phyloP scores from a whole-genome alignment of 2,329 filamentous ascomycete genomes.

The Fusarium anguioides region DNA sequence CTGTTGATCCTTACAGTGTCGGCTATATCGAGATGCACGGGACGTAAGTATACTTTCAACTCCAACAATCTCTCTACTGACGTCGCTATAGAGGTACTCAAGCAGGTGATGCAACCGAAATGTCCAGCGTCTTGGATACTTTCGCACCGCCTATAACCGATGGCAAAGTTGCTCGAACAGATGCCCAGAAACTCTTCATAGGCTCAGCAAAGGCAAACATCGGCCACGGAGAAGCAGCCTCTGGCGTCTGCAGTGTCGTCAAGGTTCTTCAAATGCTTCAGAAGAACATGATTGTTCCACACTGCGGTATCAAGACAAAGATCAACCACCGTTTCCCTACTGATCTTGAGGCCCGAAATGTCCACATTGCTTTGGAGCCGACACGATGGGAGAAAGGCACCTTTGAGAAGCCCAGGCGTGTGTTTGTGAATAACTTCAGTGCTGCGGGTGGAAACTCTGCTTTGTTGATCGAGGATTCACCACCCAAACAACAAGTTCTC shows the following conservation, averaged over 20 bases:
- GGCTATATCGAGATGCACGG: slow-evolving; percentile 93
- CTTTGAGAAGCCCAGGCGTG: slow-evolving; percentile 55
- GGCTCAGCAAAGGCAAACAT: slow-evolving; percentile 75
- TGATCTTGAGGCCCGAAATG: slow-evolving; percentile 52
- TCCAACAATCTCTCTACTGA: too few species aligned
- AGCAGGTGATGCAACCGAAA: slow-evolving; percentile 85
- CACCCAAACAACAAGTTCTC: slow-evolving; percentile 45
- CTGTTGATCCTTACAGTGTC: slow-evolving; percentile 79
- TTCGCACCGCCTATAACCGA: slow-evolving; percentile 54
- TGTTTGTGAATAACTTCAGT: slow-evolving; percentile 75
- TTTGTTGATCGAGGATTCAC: slow-evolving; percentile 68
- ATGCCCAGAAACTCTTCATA: slow-evolving; percentile 57
- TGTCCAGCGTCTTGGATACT: slow-evolving; percentile 76
- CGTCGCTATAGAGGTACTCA: slow-evolving; percentile 76
- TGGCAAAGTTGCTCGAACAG: slow-evolving; percentile 16
- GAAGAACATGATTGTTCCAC: slow-evolving; percentile 60
- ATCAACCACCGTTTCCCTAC: slow-evolving; percentile 60
- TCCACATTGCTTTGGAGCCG: slow-evolving; percentile 65
- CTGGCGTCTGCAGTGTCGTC: slow-evolving; percentile 63
- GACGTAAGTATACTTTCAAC: slow-evolving; percentile 11
- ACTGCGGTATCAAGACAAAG: slow-evolving; percentile 63
- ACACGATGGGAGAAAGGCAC: slow-evolving; percentile 56
- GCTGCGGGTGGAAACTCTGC: slow-evolving; percentile 79
- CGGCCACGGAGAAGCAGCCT: slow-evolving; percentile 72
- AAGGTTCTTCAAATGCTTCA: slow-evolving; percentile 66